A percentile compares a stretch with the other conserved stretches of the same genome.
Conservation (phyloP, 108 stramenopile species). For the Cyclostephanos invisitatus region DNA sequence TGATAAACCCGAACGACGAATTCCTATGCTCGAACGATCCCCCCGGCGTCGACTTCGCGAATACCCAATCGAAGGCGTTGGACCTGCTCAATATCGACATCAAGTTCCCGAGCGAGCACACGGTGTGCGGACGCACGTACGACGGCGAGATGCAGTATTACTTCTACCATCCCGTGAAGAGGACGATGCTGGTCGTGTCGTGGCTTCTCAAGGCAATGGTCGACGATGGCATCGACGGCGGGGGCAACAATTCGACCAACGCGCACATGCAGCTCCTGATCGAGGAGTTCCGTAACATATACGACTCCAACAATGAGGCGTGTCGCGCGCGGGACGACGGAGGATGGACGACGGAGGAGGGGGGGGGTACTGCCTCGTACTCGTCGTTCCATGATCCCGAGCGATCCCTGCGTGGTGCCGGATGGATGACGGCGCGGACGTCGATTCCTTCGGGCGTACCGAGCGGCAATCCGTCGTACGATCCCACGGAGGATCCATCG, state of each 20-base stretch:
- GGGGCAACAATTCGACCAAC: not conserved
- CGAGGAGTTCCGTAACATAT: conserved; percentile 58
- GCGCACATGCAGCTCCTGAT: conserved; percentile 47
- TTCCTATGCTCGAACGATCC: conserved; percentile 8
- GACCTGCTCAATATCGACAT: conserved; percentile 76
- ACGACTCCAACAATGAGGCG: conserved; percentile 48
- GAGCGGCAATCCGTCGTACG: not conserved
- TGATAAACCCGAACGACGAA: not conserved
- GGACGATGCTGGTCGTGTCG: conserved; percentile 17
- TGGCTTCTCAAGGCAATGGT: conserved; percentile 19
- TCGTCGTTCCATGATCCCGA: conserved; percentile 1
- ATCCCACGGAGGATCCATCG: not conserved
- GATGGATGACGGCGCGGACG: not conserved
- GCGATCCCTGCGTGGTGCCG: too few relatives aligned
- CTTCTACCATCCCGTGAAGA: conserved; percentile 57
- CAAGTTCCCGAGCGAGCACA: conserved; percentile 77
- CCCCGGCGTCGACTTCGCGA: conserved; percentile 62
- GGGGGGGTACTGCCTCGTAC: not conserved
- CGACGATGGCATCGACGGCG: not conserved
- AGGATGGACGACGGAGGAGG: not conserved
- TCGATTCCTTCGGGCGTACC: too few relatives aligned
- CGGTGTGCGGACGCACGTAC: conserved; percentile 58
- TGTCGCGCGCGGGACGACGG: conserved; percentile 10
- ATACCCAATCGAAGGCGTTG: conserved; percentile 46
- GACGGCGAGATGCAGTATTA: conserved; percentile 83